Evolutionary conservation across 495 filamentous ascomycete species (phyloP).

Genomic region (Friedmanniomyces simplex): DNA sequence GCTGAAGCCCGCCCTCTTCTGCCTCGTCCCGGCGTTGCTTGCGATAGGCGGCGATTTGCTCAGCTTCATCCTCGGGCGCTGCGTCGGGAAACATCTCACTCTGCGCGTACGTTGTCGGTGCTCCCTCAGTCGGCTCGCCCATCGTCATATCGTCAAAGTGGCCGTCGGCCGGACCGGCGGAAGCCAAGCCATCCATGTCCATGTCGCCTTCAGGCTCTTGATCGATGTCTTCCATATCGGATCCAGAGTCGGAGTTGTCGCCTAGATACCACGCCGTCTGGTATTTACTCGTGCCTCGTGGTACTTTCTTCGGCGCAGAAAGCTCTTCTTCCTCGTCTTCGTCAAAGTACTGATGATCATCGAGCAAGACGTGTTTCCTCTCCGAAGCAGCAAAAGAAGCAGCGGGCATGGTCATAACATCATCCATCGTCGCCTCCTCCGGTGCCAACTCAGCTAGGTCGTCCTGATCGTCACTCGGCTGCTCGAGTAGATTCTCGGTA

Average conservation of each 20-base stretch:
- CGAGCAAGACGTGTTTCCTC: slow-evolving; percentile 75
- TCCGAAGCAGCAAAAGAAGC: slow-evolving; percentile 45
- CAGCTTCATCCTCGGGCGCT: slow-evolving; percentile 74
- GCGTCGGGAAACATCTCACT: slow-evolving; percentile 87
- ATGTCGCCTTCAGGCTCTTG: slow-evolving; percentile 43
- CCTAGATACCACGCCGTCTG: slow-evolving; percentile 89
- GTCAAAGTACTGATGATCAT: slow-evolving; percentile 97
- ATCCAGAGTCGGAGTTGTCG: slow-evolving; percentile 77
- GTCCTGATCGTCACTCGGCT: slow-evolving; percentile 67
- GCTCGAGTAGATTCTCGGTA: slow-evolving; percentile 47
- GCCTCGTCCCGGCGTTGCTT: slow-evolving; percentile 64
- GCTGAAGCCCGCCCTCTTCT: slow-evolving; percentile 43
- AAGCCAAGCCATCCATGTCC: slow-evolving; percentile 35
- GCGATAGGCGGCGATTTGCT: slow-evolving; percentile 68
- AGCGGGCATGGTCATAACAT: slow-evolving; percentile 45
- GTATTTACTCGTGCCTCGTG: slow-evolving; percentile 85
- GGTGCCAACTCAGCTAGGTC: slow-evolving; percentile 74
- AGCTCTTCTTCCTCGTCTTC: slow-evolving; percentile 67
- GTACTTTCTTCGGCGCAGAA: slow-evolving; percentile 58
- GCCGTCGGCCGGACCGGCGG: slow-evolving; percentile 63
- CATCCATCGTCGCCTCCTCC: slow-evolving; percentile 67
- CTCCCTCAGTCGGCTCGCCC: slow-evolving; percentile 63
- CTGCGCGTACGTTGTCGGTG: slow-evolving; percentile 69
- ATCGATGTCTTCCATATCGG: slow-evolving; percentile 60
- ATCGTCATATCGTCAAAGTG: slow-evolving; percentile 39